These are phyloP conservation scores for Abelmoschus esculentus DNA, from an alignment of 345 rosid genomes.

Conservation along the genomic window DNA sequence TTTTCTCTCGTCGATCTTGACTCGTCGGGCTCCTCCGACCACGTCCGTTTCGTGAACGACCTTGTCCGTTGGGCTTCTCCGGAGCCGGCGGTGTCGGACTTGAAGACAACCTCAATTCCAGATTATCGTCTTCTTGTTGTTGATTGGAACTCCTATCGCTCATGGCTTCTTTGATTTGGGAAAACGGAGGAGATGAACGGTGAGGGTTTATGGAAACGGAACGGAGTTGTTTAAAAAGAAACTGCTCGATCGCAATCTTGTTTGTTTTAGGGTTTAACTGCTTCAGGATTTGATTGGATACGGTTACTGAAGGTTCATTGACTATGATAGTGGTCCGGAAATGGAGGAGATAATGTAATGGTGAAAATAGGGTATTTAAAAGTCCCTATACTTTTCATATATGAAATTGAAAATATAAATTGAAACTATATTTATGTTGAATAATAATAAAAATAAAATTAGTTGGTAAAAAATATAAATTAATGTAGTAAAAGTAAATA, in stretches of 20 bases:
- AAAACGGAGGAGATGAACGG: not conserved
- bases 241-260: not conserved
- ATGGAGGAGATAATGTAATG: too few species aligned
- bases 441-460: too few species aligned
- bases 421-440: too few species aligned
- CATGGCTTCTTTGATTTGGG: not conserved
- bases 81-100: not conserved
- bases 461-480: too few species aligned
- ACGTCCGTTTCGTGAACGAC: constrained; percentile 5
- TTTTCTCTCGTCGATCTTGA: constrained; percentile 21
- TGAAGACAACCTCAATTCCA: constrained; percentile 16
- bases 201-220: not conserved
- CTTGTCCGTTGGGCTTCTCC: too few species aligned
- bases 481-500: too few species aligned
- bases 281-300: not conserved
- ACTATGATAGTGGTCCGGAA: too few species aligned
- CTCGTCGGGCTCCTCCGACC: constrained; percentile 19
- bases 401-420: too few species aligned
- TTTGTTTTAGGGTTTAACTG: not conserved
- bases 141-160: not conserved
- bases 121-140: not conserved
- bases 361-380: too few species aligned
- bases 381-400: too few species aligned
- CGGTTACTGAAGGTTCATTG: not conserved
- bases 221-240: not conserved